A percentile compares a stretch with the other conserved stretches of the same genome.
Evolutionary conservation across 2,329 filamentous ascomycete species (phyloP).

Genomic region (Calonectria ilicicola): DNA sequence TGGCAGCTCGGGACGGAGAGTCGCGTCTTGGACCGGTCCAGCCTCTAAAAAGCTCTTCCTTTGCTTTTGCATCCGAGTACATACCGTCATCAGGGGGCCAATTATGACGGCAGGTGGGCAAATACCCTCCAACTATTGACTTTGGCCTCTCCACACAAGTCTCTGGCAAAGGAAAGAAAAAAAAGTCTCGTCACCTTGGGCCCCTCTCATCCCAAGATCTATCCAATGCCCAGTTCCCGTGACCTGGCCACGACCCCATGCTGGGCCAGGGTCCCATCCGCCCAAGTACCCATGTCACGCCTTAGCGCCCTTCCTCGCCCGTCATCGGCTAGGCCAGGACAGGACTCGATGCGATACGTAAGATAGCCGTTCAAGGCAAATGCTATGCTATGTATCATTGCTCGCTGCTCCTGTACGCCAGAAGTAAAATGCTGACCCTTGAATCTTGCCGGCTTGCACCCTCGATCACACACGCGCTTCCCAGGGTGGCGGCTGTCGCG

Average conservation of each 20-base stretch:
- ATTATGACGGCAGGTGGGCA: not conserved
- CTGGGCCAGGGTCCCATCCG: constrained; percentile 20
- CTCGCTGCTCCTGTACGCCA: constrained; percentile 7
- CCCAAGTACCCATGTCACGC: constrained; percentile 17
- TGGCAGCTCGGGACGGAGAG: not conserved
- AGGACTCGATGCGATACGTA: constrained; percentile 8
- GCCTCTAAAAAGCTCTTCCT: not conserved
- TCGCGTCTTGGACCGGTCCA: not conserved
- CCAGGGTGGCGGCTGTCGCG: not conserved
- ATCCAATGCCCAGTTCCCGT: constrained; percentile 16
- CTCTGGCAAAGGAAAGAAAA: not conserved
- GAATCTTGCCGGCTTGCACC: not conserved
- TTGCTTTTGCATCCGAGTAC: not conserved
- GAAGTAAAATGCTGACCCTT: not conserved
- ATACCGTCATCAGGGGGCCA: not conserved
- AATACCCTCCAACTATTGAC: not conserved
- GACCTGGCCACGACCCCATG: constrained; percentile 1
- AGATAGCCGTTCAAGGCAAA: constrained; percentile 1
- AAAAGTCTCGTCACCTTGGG: constrained; percentile 10
- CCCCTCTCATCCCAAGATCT: constrained; percentile 9
- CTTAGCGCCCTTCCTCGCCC: constrained; percentile 16
- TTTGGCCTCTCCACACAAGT: constrained; percentile 2
- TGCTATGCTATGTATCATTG: not conserved
- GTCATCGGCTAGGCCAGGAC: constrained; percentile 25
- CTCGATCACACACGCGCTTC: not conserved